Evolutionary conservation across 2,329 filamentous ascomycete genomes (phyloP).

Genomic region (Colletotrichum higginsianum): DNA sequence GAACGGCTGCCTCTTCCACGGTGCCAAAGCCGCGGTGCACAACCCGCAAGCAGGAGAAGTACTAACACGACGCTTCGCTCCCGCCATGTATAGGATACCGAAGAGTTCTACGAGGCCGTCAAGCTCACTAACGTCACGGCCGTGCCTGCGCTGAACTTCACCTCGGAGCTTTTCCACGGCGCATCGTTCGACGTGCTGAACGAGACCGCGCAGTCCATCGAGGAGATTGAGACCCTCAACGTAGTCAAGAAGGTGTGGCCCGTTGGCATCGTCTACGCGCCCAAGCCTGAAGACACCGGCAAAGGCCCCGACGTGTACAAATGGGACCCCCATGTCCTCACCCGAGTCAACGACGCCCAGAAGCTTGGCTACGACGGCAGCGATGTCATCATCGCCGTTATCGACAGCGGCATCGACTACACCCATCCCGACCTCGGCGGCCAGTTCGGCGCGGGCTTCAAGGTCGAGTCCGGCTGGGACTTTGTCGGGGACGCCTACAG

Average conservation of each 20-base stretch:
- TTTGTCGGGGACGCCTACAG: slow-evolving; percentile 58
- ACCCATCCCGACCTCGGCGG: slow-evolving; percentile 66
- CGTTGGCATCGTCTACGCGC: background rate
- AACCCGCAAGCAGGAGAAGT: no score
- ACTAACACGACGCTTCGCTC: no score
- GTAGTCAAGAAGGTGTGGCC: slow-evolving; percentile 12
- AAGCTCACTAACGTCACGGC: slow-evolving; percentile 14
- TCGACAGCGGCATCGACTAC: slow-evolving; percentile 63
- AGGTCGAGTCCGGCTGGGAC: slow-evolving; percentile 63
- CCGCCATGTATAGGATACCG: slow-evolving; percentile 12
- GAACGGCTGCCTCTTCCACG: no score
- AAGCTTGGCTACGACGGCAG: slow-evolving; percentile 10
- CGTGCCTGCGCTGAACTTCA: slow-evolving; percentile 33
- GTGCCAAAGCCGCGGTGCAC: no score
- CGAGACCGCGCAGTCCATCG: slow-evolving; percentile 15
- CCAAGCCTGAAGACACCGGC: background rate
- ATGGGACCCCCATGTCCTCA: slow-evolving; percentile 31
- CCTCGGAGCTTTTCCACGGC: slow-evolving; percentile 35
- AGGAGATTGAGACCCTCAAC: slow-evolving; percentile 18
- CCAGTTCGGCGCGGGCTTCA: slow-evolving; percentile 64
- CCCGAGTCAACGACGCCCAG: slow-evolving; percentile 17
- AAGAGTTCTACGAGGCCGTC: slow-evolving; percentile 26
- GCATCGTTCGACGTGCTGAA: slow-evolving; percentile 37
- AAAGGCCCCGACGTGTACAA: background rate
- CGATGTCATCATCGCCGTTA: slow-evolving; percentile 32